Evolutionary conservation across 2,329 filamentous ascomycete species (phyloP).

Genomic region (Sarocladiaceae sp.): DNA sequence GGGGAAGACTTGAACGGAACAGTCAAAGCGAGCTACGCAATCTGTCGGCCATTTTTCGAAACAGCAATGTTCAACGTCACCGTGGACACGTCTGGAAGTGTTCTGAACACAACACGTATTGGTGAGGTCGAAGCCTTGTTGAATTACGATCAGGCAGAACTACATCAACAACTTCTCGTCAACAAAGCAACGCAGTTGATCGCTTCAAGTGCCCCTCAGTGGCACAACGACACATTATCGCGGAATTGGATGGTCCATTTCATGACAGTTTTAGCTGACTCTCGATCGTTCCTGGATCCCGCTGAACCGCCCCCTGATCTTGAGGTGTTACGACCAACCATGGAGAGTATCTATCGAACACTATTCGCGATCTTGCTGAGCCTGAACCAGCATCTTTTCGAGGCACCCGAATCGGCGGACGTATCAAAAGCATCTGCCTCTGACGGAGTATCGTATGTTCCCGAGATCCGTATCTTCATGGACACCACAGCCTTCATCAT

Average conservation of each 20-base stretch:
- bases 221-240: slow-evolving; percentile 44
- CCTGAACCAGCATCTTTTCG: slow-evolving; percentile 36
- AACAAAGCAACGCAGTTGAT: slow-evolving; percentile 12
- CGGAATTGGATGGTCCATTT: slow-evolving; percentile 45
- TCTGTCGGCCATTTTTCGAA: slow-evolving; percentile 23
- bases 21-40: slow-evolving; percentile 16
- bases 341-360: slow-evolving; percentile 21
- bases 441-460: slow-evolving; percentile 13
- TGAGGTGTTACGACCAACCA: slow-evolving; percentile 8
- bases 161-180: no score
- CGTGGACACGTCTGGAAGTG: slow-evolving; percentile 19
- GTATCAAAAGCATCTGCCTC: neutral
- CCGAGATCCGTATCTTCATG: slow-evolving; percentile 43
- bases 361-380: slow-evolving; percentile 29
- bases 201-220: slow-evolving; percentile 15
- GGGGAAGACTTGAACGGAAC: slow-evolving; percentile 12
- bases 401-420: slow-evolving; percentile 7
- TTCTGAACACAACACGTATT: slow-evolving; percentile 16
- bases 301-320: slow-evolving; percentile 16
- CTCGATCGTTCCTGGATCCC: slow-evolving; percentile 28
- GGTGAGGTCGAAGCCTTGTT: slow-evolving; percentile 14
- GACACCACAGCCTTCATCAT: slow-evolving; percentile 41
- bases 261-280: slow-evolving; percentile 24
- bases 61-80: slow-evolving; percentile 30
- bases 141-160: no score